phyloP scores from a whole-genome alignment of 176 grass and related monocot species.

The Hyparrhenia diplandra region DNA sequence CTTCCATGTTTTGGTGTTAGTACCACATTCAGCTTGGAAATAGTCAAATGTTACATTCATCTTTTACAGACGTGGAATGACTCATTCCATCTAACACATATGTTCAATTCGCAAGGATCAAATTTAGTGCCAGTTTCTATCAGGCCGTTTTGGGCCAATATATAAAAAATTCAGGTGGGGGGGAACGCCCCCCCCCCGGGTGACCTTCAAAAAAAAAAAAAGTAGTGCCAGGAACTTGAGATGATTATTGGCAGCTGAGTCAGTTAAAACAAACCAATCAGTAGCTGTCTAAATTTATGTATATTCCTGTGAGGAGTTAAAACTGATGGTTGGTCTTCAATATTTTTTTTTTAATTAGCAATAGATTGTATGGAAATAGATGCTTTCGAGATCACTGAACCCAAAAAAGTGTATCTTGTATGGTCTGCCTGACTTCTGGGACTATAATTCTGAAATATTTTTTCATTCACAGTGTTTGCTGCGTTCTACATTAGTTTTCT shows the following conservation, averaged over 20 bases:
- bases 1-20: neutral
- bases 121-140: neutral
- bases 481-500: neutral
- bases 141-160: too few relatives aligned
- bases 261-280: neutral
- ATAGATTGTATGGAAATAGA: neutral
- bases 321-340: neutral
- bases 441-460: neutral
- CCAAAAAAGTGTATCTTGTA: neutral
- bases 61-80: neutral
- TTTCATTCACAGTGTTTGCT: neutral
- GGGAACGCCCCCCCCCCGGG: too few relatives aligned
- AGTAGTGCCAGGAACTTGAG: too few relatives aligned
- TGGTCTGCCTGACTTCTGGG: neutral
- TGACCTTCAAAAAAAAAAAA: too few relatives aligned
- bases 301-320: neutral
- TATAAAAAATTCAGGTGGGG: too few relatives aligned
- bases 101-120: neutral
- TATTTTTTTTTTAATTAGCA: neutral
- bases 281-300: neutral
- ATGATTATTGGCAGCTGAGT: too few relatives aligned
- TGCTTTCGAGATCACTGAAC: neutral
- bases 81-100: neutral
- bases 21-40: too few relatives aligned
- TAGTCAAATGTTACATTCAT: neutral